Evolutionary conservation across 164 flowering plant genomes (phyloP), one percentile per base, ranked within the genome.

Genomic region (Liquidambar formosana): DNA sequence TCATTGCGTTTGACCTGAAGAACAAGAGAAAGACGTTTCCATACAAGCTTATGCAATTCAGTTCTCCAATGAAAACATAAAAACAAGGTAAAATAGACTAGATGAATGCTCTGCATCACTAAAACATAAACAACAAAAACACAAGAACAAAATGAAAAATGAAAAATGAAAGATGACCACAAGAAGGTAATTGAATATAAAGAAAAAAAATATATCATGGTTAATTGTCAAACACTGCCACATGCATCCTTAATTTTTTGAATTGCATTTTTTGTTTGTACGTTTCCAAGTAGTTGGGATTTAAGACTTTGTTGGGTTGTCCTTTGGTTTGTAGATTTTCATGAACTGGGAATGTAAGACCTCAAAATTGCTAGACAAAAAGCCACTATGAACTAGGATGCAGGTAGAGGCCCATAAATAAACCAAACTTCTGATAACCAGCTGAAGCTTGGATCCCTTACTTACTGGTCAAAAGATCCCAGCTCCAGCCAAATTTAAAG

Each of bases 1-100:
- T 77, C 80, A 71, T 78, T 82, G 54, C 80, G 76, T 72, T 83
- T 81, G 70, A 94, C 84, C 98, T 94, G 93, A 60, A 75, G 63
- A 73, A 75, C 61, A 71, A 80, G 70, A 66, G 61, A 58, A 66
- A 77, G 18, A 61, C 27, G 65, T 65, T 73, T 67, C 75, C 74
- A 75, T 43, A 68, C 62, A 76, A 47, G 68, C 67, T 53, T 65
- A 66, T 51, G 57, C 63, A 78, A 45, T 54, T 65, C 25, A 66
- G 33, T 63, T 57, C 54, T 67, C 63, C 21, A 22, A 59, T 60
- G 14, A 48, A 26, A 25, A 33, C 23, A 33, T 27, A 22, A 6
- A 23, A 54, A 19, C 23, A 21, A 57, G 56, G 38, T 14, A 57
- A 13, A 57, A 57, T 22, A 12, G 8, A 25, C 33, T 57, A 5